Evolutionary conservation across 768 basidiomycete species (phyloP), one percentile per base, ranked within the genome.

Genomic region (Leccinum barrowsii): DNA sequence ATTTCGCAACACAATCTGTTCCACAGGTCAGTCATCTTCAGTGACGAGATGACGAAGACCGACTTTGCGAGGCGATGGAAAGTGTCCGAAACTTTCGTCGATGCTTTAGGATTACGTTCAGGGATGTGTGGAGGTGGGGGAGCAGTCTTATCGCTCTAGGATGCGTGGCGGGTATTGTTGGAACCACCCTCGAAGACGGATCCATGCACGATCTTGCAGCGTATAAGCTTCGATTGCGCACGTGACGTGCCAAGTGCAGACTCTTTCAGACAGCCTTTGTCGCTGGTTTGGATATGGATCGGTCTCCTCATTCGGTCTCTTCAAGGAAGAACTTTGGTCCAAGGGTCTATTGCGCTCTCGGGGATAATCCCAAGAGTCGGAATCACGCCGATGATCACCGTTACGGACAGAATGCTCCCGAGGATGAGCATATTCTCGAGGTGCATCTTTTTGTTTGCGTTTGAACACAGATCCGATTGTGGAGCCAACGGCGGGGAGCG

Each of bases 1-100:
- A 78, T 71, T 63, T 80, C 70, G 49, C 75, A 77, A 26, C 80
- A 80, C 26, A 82, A 62, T 62, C 83, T 84, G 54, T 21, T 47
- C 42, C 42, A 59, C 32, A 37, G 26, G 58, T 68, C 48, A 68
- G 60, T 50, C 24, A 12, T 52, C 48, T 53, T 54, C 40, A 37
- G 48, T 37, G 56, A 49, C 47, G 56, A 58, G 50, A 63, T 50
- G 42, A 55, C 21, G 32, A 57, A 59, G 58, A 52, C 64, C 52
- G 55, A 69, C 65, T 65, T 70, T 64, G 79, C 77, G 30, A 82
- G 73, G 46, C 73, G 70, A 56, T 71, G 70, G 62, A 82, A 80
- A 34, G 77, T 66, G 35, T 69, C 67, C 50, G 66, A 61, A 28
- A 59, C 57, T 12, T 55, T 67, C 13, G 52, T 19, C 24, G 49